Evolutionary conservation across 345 rosid species (phyloP), one percentile per base, ranked within the genome.

Genomic region (Limnanthes douglasii): DNA sequence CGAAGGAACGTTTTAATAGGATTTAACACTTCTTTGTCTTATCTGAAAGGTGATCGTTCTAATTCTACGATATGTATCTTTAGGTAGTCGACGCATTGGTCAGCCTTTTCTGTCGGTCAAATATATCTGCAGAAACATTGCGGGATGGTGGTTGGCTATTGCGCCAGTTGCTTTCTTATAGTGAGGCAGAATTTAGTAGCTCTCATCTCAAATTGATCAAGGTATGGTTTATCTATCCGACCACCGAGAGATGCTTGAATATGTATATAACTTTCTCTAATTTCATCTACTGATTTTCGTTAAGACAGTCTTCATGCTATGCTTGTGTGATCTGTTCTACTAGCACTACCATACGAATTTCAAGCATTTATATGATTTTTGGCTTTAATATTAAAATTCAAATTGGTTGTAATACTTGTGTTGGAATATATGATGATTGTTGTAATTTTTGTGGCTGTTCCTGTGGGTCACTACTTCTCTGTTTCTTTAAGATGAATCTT

Each of bases 131-230:
- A 5, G 99, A 92, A 61, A 81, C 79, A 28, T 54, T 85, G 60
- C 78, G 99, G 99, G 77, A 69, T 62, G 96, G 94, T 34, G 96
- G 96, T 21, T 92, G 99, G 99, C 93, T 92, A 45, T 64, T 92
- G 58, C 99, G 78, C 22, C 99, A 92, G 46, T 60, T 92, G 56
- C 93, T 85, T 53, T 96, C 96, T 47, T 70, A 92, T 33, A 79
- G 81, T 13, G 73, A 78, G 60, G 74, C 70, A 30, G 99, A 85
- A 58, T 73, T 92, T 46, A 81, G 78, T 57, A 59, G 61, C 25
- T 70, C 69, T 49, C 96, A 92, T 71, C 88, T 73, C 32, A 36
- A 51, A 42, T 54, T 72, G 58, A 60, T 92, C 43, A 73, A 71
- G 56, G 99, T 81, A 59, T 41, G 48, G 17, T 18, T 21, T 29